Evolutionary conservation across 441 rosid genomes (phyloP), one percentile per base, ranked within the genome.

Genomic region (Euphorbia celastroides): DNA sequence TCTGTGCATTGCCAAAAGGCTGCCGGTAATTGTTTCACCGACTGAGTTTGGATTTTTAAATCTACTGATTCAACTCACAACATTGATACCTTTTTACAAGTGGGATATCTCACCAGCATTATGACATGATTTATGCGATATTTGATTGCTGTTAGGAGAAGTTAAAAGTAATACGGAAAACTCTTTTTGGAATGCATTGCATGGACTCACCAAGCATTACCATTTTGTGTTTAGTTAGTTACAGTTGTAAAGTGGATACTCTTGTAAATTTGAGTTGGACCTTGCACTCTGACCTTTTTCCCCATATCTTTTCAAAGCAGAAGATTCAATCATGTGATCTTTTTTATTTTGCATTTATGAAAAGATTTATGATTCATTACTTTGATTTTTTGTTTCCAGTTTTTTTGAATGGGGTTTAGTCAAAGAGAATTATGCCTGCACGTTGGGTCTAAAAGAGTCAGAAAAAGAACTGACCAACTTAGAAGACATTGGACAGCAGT

Each of bases 401-500:
- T 78, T 70, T 69, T 88, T 81, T 77, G 84, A 87, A 75, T 92
- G 98, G 98, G 86, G 76, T 59, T 78, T 68, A 63, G 76, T 70
- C 34, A 60, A 80, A 66, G 77, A 71, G 10, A 20, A 74, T 25
- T 79, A 75, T 70, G 81, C 70, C 64, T 82, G 70, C 30, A 78
- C 77, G 62, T 70, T 79, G 63, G 84, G 72, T 71, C 51, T 81
- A 34, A 88, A 82, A 74, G 64, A 36, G 68, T 80, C 97, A 6
- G 86, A 81, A 61, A 84, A 81, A 72, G 82, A 74, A 60, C 78
- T 88, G 71, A 67, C 60, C 14, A 80, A 81, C 72, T 82, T 94
- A 56, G 79, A 72, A 66, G 81, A 83, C 71, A 82, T 84, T 70
- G 96, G 89, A 62, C 97, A 87, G 72, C 98, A 87, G 75, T 78